Evolutionary conservation across 1,139 yeast species (phyloP), one percentile per base, ranked within the genome.

Genomic region (Geotrichum siamense): DNA sequence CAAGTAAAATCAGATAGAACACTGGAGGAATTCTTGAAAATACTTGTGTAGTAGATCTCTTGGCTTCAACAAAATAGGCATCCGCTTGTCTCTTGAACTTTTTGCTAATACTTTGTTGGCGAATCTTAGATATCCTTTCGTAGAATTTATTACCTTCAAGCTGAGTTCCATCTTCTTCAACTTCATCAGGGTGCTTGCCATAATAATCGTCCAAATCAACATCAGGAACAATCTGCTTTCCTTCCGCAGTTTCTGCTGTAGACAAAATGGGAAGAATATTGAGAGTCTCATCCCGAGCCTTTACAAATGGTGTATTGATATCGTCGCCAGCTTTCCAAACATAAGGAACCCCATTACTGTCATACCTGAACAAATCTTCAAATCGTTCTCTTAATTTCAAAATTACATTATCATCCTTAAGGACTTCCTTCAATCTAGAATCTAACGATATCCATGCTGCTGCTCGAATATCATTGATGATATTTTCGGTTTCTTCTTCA

Each of bases 341-440:
- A 42, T 78, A 74, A 5, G 98, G 98, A 32, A 86, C 66, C 3
- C 93, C 94, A 51, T 79, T 74, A 38, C 74, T 78, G 61, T 87
- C 96, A 60, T 83, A 91, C 54, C 93, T 72, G 67, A 91, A 91
- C 44, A 68, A 69, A 48, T 80, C 85, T 56, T 89, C 97, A 64
- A 91, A 91, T 50, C 75, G 68, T 45, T 75, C 71, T 13, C 68
- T 60, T 40, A 69, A 56, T 16, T 62, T 49, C 42, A 53, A 51
- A 26, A 63, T 53, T 3, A 68, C 63, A 32, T 57, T 56, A 17
- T 65, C 68, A 20, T 59, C 60, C 34, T 60, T 50, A 19, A 62
- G 54, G 47, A 71, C 72, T 48, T 79, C 82, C 51, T 73, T 80
- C 39, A 82, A 69, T 16, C 76, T 67, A 2, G 70, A 71, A 50